These are phyloP conservation scores for Cymbidium sinense DNA, from an alignment of 106 monocot genomes.

Conservation along the genomic window DNA sequence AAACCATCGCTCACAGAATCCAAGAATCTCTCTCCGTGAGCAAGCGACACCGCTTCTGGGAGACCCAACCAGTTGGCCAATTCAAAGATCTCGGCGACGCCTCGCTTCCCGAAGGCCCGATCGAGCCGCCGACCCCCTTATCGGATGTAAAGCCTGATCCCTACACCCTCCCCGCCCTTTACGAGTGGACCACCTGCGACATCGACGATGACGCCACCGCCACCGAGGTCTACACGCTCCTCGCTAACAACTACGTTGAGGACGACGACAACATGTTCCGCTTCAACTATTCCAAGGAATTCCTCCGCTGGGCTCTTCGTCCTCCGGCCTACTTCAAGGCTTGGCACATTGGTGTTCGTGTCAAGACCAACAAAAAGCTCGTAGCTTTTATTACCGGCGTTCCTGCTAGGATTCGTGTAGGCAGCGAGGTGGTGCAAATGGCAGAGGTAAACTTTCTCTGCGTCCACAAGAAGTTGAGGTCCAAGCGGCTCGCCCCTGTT, in stretches of 20 bases:
- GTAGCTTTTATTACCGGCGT: slow-evolving; percentile 88
- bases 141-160: slow-evolving; percentile 57
- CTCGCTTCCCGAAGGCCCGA: slow-evolving; percentile 51
- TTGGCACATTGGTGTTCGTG: slow-evolving; percentile 87
- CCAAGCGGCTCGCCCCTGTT: slow-evolving; percentile 73
- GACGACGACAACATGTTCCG: slow-evolving; percentile 95
- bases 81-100: slow-evolving; percentile 60
- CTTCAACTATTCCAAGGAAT: slow-evolving; percentile 74
- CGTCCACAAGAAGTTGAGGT: slow-evolving; percentile 75
- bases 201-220: slow-evolving; percentile 40
- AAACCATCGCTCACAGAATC: slow-evolving; percentile 37
- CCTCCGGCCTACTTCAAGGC: slow-evolving; percentile 56
- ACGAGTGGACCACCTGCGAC: slow-evolving; percentile 81
- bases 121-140: slow-evolving; percentile 54
- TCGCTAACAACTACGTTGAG: slow-evolving; percentile 79
- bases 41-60: slow-evolving; percentile 71
- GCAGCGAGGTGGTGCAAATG: slow-evolving; percentile 42
- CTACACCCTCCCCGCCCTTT: slow-evolving; percentile 59
- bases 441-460: slow-evolving; percentile 82
- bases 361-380: slow-evolving; percentile 50
- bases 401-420: slow-evolving; percentile 52
- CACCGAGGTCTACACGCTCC: slow-evolving; percentile 63
- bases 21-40: slow-evolving; percentile 50
- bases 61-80: slow-evolving; percentile 83
- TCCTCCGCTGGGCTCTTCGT: slow-evolving; percentile 75